Percentiles rank a stretch among this genome's conserved stretches.
Evolutionary conservation across 176 grass and related monocot genomes (phyloP).

Genomic region (Canna indica): DNA sequence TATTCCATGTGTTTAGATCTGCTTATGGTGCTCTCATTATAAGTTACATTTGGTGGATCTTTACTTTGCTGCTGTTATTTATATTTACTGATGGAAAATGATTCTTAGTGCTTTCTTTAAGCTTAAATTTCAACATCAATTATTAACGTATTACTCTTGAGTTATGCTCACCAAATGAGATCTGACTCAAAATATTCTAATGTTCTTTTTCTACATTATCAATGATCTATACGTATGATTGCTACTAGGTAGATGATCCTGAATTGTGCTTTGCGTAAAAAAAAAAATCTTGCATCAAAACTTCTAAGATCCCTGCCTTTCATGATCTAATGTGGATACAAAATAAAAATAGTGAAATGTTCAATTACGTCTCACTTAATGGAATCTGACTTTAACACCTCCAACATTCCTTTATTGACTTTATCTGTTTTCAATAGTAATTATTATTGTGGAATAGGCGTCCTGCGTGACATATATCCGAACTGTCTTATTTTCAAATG

Average conservation of each 20-base stretch:
- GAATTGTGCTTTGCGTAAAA: background rate
- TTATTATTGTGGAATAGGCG: background rate
- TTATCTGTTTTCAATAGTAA: background rate
- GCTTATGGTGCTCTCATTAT: background rate
- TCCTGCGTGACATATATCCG: background rate
- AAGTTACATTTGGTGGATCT: background rate
- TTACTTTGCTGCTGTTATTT: slow-evolving; percentile 1
- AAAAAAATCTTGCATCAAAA: background rate
- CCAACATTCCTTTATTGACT: background rate
- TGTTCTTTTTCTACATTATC: background rate
- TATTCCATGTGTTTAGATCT: background rate
- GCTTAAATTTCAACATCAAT: background rate
- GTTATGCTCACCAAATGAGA: background rate
- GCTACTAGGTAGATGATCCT: background rate
- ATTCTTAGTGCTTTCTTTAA: background rate
- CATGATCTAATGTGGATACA: background rate
- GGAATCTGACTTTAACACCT: background rate
- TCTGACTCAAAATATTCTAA: background rate
- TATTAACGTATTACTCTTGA: background rate
- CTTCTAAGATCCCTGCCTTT: background rate
- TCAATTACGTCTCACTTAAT: background rate
- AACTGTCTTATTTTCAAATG: background rate
- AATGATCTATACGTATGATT: background rate
- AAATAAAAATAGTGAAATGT: background rate
- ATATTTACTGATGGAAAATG: background rate